Conservation (phyloP, 768 basidiomycete genomes). For the Amanita rubescens region DNA sequence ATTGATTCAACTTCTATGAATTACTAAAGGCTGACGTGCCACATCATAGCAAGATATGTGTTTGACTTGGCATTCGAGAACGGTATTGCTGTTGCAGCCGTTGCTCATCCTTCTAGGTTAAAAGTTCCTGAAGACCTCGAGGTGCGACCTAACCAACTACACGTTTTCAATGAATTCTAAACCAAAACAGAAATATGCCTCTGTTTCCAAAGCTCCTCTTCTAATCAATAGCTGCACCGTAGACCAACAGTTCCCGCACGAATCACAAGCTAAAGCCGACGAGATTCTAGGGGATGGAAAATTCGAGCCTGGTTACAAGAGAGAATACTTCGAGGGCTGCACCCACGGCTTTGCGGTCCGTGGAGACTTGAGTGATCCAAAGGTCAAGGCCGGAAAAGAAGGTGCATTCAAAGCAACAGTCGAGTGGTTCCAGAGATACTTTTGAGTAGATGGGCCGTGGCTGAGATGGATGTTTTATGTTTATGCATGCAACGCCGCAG, state of each 20-base stretch:
- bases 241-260: constrained; percentile 44
- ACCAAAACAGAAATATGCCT: constrained; percentile 36
- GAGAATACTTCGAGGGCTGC: constrained; percentile 40
- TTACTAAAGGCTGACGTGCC: neutral
- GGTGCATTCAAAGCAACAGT: constrained; percentile 52
- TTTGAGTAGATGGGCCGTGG: too few species aligned
- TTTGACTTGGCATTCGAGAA: constrained; percentile 59
- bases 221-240: constrained; percentile 60
- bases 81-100: constrained; percentile 37
- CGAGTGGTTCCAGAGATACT: constrained; percentile 43
- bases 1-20: neutral
- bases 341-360: constrained; percentile 49
- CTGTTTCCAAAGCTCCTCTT: constrained; percentile 42
- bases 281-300: constrained; percentile 39
- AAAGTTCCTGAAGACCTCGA: constrained; percentile 54
- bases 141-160: constrained; percentile 22
- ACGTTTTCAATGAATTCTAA: neutral
- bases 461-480: too few species aligned
- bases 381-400: constrained; percentile 55
- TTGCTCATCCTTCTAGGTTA: constrained; percentile 59
- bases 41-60: constrained; percentile 39
- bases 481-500: too few species aligned
- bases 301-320: constrained; percentile 42
- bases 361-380: constrained; percentile 39
- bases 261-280: constrained; percentile 38